A percentile compares a stretch with the other conserved stretches of the same genome.
These are phyloP conservation scores for Coemansia pectinata DNA, from an alignment of 192 early-diverging fungal species.

Conservation along the genomic window DNA sequence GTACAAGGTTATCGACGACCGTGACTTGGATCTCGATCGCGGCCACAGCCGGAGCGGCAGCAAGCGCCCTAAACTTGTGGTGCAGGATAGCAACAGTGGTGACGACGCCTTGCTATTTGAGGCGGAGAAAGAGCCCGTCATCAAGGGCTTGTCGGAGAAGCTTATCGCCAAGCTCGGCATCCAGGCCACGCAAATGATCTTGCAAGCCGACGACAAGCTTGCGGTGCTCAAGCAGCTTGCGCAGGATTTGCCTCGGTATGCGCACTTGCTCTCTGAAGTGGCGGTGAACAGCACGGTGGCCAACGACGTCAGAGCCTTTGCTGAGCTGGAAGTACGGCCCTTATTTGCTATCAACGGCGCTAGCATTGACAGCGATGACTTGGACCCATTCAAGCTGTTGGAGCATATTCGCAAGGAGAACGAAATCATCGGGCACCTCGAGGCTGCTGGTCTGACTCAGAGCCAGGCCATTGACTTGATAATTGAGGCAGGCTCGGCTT, in stretches of 20 bases:
- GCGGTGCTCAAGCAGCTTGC: conserved; percentile 64
- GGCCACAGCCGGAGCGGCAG: not conserved
- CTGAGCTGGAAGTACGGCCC: conserved; percentile 11
- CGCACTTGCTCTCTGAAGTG: conserved; percentile 68
- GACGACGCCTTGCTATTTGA: conserved; percentile 78
- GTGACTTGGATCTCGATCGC: conserved; percentile 55
- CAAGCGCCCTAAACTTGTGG: not conserved
- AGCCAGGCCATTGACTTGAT: conserved; percentile 31
- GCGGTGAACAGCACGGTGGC: conserved; percentile 53
- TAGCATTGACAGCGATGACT: conserved; percentile 50
- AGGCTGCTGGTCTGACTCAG: conserved; percentile 40
- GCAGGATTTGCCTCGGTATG: conserved; percentile 89
- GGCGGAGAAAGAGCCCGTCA: conserved; percentile 83
- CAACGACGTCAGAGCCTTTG: conserved; percentile 38
- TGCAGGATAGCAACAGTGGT: conserved; percentile 59
- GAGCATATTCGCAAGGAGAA: conserved; percentile 61
- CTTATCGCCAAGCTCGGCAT: conserved; percentile 61
- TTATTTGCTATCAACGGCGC: conserved; percentile 70
- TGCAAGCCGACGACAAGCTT: conserved; percentile 64
- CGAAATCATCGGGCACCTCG: conserved; percentile 53
- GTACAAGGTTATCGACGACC: conserved; percentile 95
- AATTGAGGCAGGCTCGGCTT: not conserved
- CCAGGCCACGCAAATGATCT: conserved; percentile 73
- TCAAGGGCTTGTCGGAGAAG: conserved; percentile 71
- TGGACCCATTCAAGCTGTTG: conserved; percentile 69